Evolutionary conservation across 768 basidiomycete genomes (phyloP).

Genomic region (Pulveroboletus sp.): DNA sequence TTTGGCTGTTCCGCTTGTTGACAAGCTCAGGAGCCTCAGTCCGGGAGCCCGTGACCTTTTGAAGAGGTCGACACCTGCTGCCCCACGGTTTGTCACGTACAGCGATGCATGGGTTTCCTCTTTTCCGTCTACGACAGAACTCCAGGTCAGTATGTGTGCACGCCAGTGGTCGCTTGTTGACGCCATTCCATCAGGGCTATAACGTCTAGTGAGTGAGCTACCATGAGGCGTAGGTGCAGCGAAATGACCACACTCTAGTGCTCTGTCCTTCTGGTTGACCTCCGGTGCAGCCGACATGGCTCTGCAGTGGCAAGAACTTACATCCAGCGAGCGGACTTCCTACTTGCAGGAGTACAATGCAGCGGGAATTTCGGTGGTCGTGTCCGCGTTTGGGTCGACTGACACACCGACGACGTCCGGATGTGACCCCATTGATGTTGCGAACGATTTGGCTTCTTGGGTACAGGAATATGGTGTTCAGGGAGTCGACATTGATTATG

Average conservation of each 20-base stretch:
- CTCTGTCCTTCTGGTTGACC: slow-evolving; percentile 40
- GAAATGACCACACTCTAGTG: slow-evolving; percentile 14
- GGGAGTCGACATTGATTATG: slow-evolving; percentile 56
- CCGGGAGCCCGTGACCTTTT: slow-evolving; percentile 19
- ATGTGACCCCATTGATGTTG: slow-evolving; percentile 35
- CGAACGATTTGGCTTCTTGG: slow-evolving; percentile 43
- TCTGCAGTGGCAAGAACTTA: slow-evolving; percentile 39
- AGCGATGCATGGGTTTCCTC: slow-evolving; percentile 42
- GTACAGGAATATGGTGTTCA: slow-evolving; percentile 45
- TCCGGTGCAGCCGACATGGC: slow-evolving; percentile 46
- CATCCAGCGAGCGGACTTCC: slow-evolving; percentile 35
- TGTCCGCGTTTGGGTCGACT: slow-evolving; percentile 48
- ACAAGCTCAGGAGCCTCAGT: slow-evolving; percentile 24
- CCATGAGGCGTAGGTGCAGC: neutral
- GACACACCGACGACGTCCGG: slow-evolving; percentile 40
- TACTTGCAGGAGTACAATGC: slow-evolving; percentile 48
- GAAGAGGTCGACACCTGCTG: slow-evolving; percentile 31
- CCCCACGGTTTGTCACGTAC: slow-evolving; percentile 49
- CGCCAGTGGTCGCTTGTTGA: too few relatives aligned
- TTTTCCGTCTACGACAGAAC: slow-evolving; percentile 40
- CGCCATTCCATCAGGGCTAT: too few relatives aligned
- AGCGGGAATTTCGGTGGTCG: slow-evolving; percentile 57
- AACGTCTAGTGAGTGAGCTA: slow-evolving; percentile 30
- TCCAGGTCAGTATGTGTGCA: slow-evolving; percentile 47
- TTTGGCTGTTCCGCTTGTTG: slow-evolving; percentile 16